Conservation (phyloP, 768 basidiomycete species). For the Astraeus odoratus region DNA sequence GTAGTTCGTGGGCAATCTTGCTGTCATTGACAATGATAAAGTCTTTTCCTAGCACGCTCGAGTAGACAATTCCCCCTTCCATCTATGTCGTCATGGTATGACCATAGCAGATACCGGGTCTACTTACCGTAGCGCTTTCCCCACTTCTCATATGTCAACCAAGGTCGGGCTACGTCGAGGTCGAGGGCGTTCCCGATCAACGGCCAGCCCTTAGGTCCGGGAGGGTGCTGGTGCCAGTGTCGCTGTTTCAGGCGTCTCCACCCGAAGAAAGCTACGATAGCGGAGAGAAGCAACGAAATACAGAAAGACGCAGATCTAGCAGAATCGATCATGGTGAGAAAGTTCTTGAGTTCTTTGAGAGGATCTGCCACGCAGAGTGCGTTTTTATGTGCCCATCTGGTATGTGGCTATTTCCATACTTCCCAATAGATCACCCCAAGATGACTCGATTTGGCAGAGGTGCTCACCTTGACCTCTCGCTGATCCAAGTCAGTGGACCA, state of each 20-base stretch:
- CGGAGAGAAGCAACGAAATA: conserved; percentile 5
- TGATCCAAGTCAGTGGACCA: too few relatives aligned
- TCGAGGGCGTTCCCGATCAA: conserved; percentile 20
- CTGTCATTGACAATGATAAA: conserved; percentile 41
- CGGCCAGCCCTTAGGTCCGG: conserved; percentile 45
- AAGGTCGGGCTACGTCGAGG: conserved; percentile 18
- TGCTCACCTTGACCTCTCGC: too few relatives aligned
- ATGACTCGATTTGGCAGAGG: too few relatives aligned
- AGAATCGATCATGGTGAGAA: background rate
- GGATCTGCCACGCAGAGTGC: too few relatives aligned
- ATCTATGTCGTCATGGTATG: background rate
- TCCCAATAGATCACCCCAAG: too few relatives aligned
- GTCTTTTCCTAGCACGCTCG: conserved; percentile 38
- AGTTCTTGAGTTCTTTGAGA: too few relatives aligned
- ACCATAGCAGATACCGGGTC: background rate
- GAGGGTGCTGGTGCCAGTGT: conserved; percentile 31
- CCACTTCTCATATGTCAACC: conserved; percentile 30
- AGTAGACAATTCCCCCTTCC: conserved; percentile 40
- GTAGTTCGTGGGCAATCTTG: conserved; percentile 36
- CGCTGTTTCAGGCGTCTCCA: conserved; percentile 14
- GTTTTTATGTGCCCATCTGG: too few relatives aligned
- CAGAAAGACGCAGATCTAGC: background rate
- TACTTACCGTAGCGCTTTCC: conserved; percentile 15
- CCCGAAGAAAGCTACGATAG: conserved; percentile 1
- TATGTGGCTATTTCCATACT: too few relatives aligned